Evolutionary conservation across 106 monocot genomes (phyloP), one percentile per base, ranked within the genome.

Genomic region (Acanthochlamys bracteata): DNA sequence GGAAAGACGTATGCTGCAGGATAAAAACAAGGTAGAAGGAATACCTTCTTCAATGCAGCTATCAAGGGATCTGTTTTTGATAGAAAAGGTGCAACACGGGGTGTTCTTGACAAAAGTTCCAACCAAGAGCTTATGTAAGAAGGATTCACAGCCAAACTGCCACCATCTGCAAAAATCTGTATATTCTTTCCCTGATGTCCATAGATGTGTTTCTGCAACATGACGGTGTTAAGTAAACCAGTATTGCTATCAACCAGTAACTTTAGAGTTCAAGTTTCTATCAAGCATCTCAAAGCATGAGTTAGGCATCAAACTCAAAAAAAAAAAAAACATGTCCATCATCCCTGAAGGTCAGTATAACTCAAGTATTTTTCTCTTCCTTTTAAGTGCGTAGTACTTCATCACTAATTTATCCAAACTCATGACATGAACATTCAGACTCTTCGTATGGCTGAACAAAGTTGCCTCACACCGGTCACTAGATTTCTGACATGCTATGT

Each of bases 71-170:
- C 88, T 13, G 76, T 74, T 56, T 92, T 98, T 22, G 80, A 83
- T 49, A 98, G 92, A 66, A 83, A 92, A 21, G 98, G 98, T 22
- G 98, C 98, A 24, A 98, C 98, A 75, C 98, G 78, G 75, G 98
- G 92, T 62, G 98, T 86, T 46, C 78, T 73, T 25, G 92, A 85
- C 56, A 98, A 74, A 59, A 98, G 83, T 76, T 98, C 81, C 69
- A 98, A 55, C 92, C 92, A 98, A 51, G 88, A 79, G 19, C 62
- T 81, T 53, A 98, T 75, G 45, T 92, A 88, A 26, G 71, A 71
- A 72, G 83, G 80, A 66, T 92, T 89, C 63, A 98, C 65, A 4
- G 83, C 83, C 80, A 98, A 75, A 65, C 92, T 89, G 16, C 92
- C 86, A 19, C 78, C 61, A 66, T 98, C 92, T 26, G 83, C 85